A percentile compares a stretch with the other conserved stretches of the same genome.
phyloP scores from a whole-genome alignment of 2,329 filamentous ascomycete species.

The Curvularia sp. region DNA sequence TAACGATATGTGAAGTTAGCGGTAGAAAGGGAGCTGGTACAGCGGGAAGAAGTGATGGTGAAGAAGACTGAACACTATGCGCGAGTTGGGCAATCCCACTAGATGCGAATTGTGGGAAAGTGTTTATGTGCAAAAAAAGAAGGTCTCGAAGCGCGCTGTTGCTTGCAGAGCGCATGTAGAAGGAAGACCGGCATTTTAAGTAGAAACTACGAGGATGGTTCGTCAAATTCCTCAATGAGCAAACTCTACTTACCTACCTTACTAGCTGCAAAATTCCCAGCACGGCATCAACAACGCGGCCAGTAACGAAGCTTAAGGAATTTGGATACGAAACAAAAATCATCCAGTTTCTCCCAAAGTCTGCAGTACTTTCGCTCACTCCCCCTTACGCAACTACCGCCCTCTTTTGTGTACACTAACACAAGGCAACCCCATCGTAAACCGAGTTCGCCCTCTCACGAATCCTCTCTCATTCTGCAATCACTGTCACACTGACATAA shows the following conservation, averaged over 20 bases:
- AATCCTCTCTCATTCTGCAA: too few species aligned
- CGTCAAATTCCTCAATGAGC: neutral
- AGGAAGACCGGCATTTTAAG: neutral
- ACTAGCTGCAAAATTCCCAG: too few species aligned
- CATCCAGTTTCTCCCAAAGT: too few species aligned
- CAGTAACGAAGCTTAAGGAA: neutral
- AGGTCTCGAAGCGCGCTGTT: neutral
- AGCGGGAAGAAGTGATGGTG: neutral
- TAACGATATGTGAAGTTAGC: neutral
- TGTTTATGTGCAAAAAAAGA: neutral
- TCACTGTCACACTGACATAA: too few species aligned
- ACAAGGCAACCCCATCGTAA: too few species aligned
- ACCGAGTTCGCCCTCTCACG: too few species aligned
- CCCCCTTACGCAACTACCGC: too few species aligned
- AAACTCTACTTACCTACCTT: neutral
- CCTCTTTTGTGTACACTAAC: too few species aligned
- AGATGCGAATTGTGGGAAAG: neutral
- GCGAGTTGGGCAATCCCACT: neutral
- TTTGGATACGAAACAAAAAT: too few species aligned
- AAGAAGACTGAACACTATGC: too few species aligned
- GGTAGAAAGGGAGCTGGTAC: neutral
- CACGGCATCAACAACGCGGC: too few species aligned
- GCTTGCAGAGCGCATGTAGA: neutral
- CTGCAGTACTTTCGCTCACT: too few species aligned
- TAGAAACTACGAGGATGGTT: neutral